Evolutionary conservation across 306 rosid genomes (phyloP).

Genomic region (Malus sieversii): DNA sequence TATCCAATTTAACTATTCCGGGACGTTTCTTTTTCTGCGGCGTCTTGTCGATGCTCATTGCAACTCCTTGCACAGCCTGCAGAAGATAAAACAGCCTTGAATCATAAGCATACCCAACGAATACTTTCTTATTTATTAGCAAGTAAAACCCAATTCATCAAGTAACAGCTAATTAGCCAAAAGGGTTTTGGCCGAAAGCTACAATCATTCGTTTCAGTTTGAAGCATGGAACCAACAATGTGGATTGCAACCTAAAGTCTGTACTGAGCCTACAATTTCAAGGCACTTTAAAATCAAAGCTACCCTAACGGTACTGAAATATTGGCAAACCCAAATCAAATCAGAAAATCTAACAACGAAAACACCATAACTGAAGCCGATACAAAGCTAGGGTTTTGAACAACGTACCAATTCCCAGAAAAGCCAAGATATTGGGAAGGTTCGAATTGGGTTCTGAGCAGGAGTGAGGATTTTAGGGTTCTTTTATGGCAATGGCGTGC

Average conservation of each 20-base stretch:
- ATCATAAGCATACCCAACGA: neutral
- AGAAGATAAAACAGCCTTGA: neutral
- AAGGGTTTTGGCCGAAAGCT: neutral
- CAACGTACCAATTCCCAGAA: neutral
- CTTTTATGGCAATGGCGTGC: neutral
- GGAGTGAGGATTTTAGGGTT: neutral
- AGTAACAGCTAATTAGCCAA: neutral
- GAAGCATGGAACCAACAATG: neutral
- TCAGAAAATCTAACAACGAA: neutral
- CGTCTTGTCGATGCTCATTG: constrained; percentile 35
- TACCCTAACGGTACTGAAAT: neutral
- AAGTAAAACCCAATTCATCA: neutral
- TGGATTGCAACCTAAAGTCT: neutral
- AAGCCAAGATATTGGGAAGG: neutral
- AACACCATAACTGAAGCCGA: neutral
- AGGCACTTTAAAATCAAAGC: neutral
- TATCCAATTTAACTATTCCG: constrained; percentile 56
- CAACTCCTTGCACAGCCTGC: constrained; percentile 20
- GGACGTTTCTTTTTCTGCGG: constrained; percentile 35
- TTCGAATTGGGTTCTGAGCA: neutral
- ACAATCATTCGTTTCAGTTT: neutral
- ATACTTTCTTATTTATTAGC: neutral
- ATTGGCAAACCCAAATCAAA: neutral
- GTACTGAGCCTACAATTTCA: neutral
- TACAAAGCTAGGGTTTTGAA: neutral